These are phyloP conservation scores for Daedaleopsis nitida DNA, from an alignment of 768 basidiomycete genomes.

Conservation along the genomic window DNA sequence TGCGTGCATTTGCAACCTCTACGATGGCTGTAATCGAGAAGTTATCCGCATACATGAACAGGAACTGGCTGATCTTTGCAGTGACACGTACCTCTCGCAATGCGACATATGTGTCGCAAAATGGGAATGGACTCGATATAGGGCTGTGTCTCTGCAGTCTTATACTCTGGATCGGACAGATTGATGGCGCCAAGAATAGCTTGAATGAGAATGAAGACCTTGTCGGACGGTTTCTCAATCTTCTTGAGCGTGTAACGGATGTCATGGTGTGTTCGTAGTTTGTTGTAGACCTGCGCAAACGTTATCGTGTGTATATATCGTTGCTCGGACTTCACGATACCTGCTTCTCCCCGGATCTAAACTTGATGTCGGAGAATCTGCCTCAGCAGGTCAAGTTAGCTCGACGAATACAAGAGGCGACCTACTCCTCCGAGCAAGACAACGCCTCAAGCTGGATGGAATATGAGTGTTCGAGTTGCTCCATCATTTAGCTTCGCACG, in stretches of 20 bases:
- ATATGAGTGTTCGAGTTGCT: not conserved
- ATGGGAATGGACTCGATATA: conserved; percentile 68
- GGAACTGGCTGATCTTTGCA: not conserved
- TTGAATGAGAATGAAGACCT: conserved; percentile 83
- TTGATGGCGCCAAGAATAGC: conserved; percentile 74
- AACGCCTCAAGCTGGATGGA: not conserved
- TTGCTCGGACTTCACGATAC: conserved; percentile 35
- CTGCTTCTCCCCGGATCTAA: conserved; percentile 76
- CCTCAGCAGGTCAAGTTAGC: conserved; percentile 1
- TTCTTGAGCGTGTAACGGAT: conserved; percentile 79
- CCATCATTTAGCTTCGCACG: conserved; percentile 7
- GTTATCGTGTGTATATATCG: not conserved
- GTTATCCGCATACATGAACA: not conserved
- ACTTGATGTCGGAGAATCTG: conserved; percentile 68
- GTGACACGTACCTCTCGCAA: conserved; percentile 62
- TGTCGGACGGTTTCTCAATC: conserved; percentile 70
- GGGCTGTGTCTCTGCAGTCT: conserved; percentile 68
- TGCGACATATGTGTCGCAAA: conserved; percentile 75
- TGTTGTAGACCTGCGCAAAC: conserved; percentile 54
- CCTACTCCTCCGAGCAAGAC: conserved; percentile 37
- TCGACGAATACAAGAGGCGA: conserved; percentile 57
- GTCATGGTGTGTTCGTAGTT: conserved; percentile 68
- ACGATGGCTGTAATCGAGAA: conserved; percentile 56
- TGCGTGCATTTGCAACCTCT: conserved; percentile 70
- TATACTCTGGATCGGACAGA: conserved; percentile 69